phyloP scores from a whole-genome alignment of 192 early-diverging fungal species.

The Dissophora globulifera region DNA sequence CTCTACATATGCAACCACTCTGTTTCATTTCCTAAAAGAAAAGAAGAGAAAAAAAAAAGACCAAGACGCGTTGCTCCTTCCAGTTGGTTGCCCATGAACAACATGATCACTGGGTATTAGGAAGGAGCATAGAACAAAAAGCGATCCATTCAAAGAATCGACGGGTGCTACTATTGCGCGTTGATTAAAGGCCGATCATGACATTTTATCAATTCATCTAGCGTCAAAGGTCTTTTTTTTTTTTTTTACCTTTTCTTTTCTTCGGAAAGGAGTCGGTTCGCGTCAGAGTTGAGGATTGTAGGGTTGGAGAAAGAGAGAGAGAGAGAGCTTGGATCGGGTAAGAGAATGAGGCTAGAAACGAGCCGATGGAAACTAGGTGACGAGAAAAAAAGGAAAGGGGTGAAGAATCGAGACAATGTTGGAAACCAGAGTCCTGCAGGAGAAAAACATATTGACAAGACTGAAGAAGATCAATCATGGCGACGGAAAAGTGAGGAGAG shows the following conservation, averaged over 20 bases:
- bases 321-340: neutral
- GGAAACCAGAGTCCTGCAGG: constrained; percentile 9
- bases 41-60: too few relatives aligned
- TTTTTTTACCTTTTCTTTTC: too few relatives aligned
- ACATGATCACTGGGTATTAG: constrained; percentile 10
- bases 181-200: constrained; percentile 41
- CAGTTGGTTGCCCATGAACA: too few relatives aligned
- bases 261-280: too few relatives aligned
- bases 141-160: constrained; percentile 30
- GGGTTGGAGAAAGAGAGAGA: neutral
- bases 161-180: constrained; percentile 20
- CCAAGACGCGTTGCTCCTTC: neutral
- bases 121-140: constrained; percentile 21
- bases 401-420: too few relatives aligned
- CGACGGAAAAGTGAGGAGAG: too few relatives aligned
- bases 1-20: neutral
- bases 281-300: neutral
- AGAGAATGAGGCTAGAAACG: neutral
- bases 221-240: too few relatives aligned
- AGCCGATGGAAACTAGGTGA: too few relatives aligned
- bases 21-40: too few relatives aligned
- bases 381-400: too few relatives aligned
- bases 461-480: constrained; percentile 37
- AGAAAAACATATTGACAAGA: constrained; percentile 12
- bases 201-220: too few relatives aligned